Percentiles rank a stretch among this genome's conserved stretches.
These are phyloP conservation scores for Mercurialis annua DNA, from an alignment of 345 rosid species.

Conservation along the genomic window DNA sequence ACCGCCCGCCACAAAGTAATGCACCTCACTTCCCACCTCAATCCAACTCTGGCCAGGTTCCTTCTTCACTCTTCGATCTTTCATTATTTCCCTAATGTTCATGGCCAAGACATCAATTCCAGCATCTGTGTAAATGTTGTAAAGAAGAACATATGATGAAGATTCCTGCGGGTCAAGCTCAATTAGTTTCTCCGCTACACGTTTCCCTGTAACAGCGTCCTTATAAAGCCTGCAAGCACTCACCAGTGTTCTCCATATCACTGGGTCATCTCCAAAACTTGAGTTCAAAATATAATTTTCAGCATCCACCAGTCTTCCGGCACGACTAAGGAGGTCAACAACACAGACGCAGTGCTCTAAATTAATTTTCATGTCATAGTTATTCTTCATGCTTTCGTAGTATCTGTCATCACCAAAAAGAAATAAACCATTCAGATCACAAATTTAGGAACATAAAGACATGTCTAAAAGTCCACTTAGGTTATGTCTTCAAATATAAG, in stretches of 20 bases:
- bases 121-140: conserved; percentile 38
- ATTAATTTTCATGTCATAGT: conserved; percentile 24
- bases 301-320: conserved; percentile 44
- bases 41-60: conserved; percentile 57
- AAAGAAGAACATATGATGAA: conserved; percentile 45
- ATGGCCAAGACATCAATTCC: conserved; percentile 35
- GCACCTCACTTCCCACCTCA: conserved; percentile 29
- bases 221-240: conserved; percentile 49
- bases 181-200: conserved; percentile 43
- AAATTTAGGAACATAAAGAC: background rate
- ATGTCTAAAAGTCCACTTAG: background rate
- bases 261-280: conserved; percentile 39
- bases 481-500: background rate
- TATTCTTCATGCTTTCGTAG: conserved; percentile 41
- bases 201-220: conserved; percentile 28
- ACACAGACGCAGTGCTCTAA: conserved; percentile 47
- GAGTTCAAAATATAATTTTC: conserved; percentile 39
- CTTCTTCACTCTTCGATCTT: conserved; percentile 40
- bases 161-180: conserved; percentile 45
- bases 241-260: conserved; percentile 49
- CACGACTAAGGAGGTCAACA: conserved; percentile 45
- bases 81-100: conserved; percentile 39
- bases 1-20: conserved; percentile 31
- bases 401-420: conserved; percentile 10
- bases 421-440: background rate